Evolutionary conservation across 305 asterid genomes (phyloP), one percentile per base, ranked within the genome.

Genomic region (Salvia sclarea): DNA sequence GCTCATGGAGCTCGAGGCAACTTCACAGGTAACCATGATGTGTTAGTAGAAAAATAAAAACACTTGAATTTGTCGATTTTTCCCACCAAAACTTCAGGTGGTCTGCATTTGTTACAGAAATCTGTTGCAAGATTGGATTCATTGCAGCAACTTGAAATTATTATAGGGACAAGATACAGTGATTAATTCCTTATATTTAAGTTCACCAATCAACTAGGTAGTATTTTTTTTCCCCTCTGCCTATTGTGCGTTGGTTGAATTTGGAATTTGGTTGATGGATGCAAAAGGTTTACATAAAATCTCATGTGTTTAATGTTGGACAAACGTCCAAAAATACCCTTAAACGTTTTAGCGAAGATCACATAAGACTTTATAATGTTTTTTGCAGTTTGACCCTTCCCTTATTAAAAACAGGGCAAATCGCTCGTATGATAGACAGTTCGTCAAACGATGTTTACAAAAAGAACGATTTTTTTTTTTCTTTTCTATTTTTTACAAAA

Each of bases 1-100:
- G 78, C 43, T 81, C 95, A 0, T 89, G 99, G 98, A 89, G 96
- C 72, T 89, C 98, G 3, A 74, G 96, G 60, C 96, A 85, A 76
- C 73, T 91, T 33, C 95, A 89, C 56, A 70, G 66, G 81, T 87
- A 83, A 61, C 87, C 4, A 49, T n/a, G 72, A n/a, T 78, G 82
- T 69, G 0, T 9, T 37, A 37, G 2, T 37, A 37, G 43, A 9
- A 37, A 35, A 37, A 30, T 54, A 18, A 11, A 31, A 30, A 3
- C 4, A 13, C 10, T 54, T 24, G 11, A 47, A 31, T 40, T 8
- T 16, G 1, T 14, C 59, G 5, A 71, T 50, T 65, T 37, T 70
- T 66, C 53, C 63, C 14, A 28, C 65, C 73, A 49, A 22, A 58
- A 48, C 14, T 54, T 35, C 3, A 35, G 71, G 76, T 28, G 76